These are phyloP conservation scores for Crucibulum laeve DNA, from an alignment of 768 basidiomycete species.

Conservation along the genomic window DNA sequence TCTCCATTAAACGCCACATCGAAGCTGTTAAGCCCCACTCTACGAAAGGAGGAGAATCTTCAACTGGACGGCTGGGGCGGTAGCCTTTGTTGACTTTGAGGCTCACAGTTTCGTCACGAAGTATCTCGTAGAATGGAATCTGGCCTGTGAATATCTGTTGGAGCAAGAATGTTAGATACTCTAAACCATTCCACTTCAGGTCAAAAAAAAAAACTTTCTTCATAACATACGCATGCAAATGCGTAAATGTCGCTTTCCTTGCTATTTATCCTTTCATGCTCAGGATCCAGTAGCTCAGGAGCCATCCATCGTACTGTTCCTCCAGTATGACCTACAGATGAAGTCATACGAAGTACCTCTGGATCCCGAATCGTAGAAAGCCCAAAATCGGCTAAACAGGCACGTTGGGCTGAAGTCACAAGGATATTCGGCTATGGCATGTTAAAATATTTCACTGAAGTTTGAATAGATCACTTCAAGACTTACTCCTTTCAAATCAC, in stretches of 20 bases:
- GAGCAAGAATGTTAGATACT: neutral
- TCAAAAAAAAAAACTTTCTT: slow-evolving; percentile 13
- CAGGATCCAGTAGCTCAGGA: slow-evolving; percentile 16
- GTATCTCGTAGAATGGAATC: neutral
- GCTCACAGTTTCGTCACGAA: neutral
- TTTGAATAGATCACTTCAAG: neutral
- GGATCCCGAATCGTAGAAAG: slow-evolving; percentile 17
- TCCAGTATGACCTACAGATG: slow-evolving; percentile 10
- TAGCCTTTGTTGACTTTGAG: neutral
- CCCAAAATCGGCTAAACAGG: slow-evolving; percentile 23
- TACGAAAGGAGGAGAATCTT: neutral
- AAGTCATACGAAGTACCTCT: slow-evolving; percentile 10
- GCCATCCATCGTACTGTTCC: slow-evolving; percentile 23
- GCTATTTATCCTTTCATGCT: slow-evolving; percentile 4
- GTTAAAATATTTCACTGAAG: neutral
- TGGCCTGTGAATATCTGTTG: neutral
- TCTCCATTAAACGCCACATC: neutral
- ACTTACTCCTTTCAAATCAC: slow-evolving; percentile 25
- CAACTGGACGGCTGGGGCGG: neutral
- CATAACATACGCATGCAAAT: slow-evolving; percentile 21
- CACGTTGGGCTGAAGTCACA: slow-evolving; percentile 16
- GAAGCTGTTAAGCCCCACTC: neutral
- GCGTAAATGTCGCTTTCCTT: slow-evolving; percentile 23
- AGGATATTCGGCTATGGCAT: slow-evolving; percentile 18
- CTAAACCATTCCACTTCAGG: neutral